These are phyloP conservation scores for Yamadazyma sp. DNA, from an alignment of 805 yeast species.

Conservation along the genomic window DNA sequence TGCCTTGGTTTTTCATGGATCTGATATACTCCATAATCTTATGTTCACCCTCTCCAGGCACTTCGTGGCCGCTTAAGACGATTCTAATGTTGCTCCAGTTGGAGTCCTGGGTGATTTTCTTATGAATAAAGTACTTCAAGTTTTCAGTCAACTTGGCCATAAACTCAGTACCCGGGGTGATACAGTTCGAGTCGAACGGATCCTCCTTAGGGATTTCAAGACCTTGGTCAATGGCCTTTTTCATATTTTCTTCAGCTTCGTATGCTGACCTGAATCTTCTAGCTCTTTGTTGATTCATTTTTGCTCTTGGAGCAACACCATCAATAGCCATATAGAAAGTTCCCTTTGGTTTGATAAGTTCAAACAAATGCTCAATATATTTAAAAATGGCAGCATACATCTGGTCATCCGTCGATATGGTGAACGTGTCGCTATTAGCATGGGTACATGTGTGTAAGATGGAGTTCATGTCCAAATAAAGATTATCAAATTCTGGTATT, in stretches of 20 bases:
- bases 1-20: conserved; percentile 67
- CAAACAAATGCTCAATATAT: conserved; percentile 90
- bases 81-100: conserved; percentile 80
- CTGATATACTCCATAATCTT: conserved; percentile 93
- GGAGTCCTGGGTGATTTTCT: conserved; percentile 82
- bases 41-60: conserved; percentile 98
- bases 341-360: conserved; percentile 80
- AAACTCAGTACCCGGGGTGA: conserved; percentile 96
- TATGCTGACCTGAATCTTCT: conserved; percentile 92
- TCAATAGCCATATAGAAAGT: conserved; percentile 95
- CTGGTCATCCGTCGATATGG: conserved; percentile 79
- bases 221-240: conserved; percentile 73
- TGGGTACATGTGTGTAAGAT: conserved; percentile 93
- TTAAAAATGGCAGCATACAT: conserved; percentile 91
- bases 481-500: conserved; percentile 91
- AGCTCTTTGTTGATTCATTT: conserved; percentile 96
- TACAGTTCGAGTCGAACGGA: conserved; percentile 88
- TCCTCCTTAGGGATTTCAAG: conserved; percentile 75
- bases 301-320: conserved; percentile 98
- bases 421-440: conserved; percentile 64
- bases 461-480: conserved; percentile 96
- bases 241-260: conserved; percentile 81
- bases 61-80: conserved; percentile 89
- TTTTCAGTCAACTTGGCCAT: conserved; percentile 86
- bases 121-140: conserved; percentile 82